Base-by-base conservation (phyloP, 2,329 filamentous ascomycete genomes). In the Colletotrichum sublineola region DNA sequence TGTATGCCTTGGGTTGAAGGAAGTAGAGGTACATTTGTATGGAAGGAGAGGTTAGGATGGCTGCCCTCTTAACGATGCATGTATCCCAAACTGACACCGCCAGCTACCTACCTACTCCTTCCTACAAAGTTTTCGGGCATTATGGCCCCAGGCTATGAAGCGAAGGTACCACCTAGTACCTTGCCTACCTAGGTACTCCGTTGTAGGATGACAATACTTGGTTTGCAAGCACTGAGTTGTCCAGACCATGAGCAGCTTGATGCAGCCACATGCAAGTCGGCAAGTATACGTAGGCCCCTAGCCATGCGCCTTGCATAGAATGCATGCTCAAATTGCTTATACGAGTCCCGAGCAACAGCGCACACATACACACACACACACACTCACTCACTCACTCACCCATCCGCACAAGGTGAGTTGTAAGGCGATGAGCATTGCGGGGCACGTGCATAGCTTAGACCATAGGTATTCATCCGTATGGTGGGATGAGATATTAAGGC, bases 1-100 rank as follows among this genome's bases (percentile, higher is more conserved):
- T 15, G 40, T 15, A 42, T 42, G 12, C 44, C 20, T 14, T n/a
- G 9, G 48, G 11, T 20, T 4, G 24, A 42, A 42, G 11, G 36
- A 31, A 31, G 31, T 14, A 52, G 24, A 63, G 5, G 11, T 44
- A 53, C 15, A 63, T n/a, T 36, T 20, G 42, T 44, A 44, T 5
- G 42, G 42, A 44, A 63, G 48, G 8, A 31, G 12, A 55, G 62
- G 33, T 20, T 53, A 24, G 36, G 61, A 38, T 18, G 62, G 62
- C 42, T 63, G 36, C 50, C 38, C 24, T 44, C 62, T 29, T 38
- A 64, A 64, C 38, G 15, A 18, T 31, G 14, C 36, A 40, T 50
- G 18, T 31, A 44, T 11, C 20, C 20, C 33, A 55, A 20, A 20
- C 18, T 18, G 33, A 20, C 14, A 24, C 53, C 4, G 36, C 53